These are phyloP conservation scores for Omphalotus guepiniiformis DNA, from an alignment of 768 basidiomycete genomes.

Conservation along the genomic window DNA sequence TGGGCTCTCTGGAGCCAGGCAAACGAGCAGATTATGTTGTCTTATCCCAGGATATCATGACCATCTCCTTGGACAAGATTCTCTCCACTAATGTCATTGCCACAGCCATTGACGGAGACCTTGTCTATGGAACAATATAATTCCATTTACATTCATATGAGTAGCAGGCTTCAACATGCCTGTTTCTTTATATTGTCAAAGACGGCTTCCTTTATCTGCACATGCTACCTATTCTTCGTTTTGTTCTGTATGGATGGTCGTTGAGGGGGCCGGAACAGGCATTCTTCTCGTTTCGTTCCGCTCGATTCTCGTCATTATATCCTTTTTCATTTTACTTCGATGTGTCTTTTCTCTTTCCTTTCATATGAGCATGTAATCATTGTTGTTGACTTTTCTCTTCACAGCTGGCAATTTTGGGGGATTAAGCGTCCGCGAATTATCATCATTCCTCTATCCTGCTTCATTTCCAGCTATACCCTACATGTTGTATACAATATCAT, in stretches of 20 bases:
- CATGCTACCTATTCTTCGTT: slow-evolving; percentile 7
- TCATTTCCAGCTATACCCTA: no score
- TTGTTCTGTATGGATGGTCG: slow-evolving; percentile 3
- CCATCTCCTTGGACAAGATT: slow-evolving; percentile 51
- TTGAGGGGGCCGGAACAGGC: neutral
- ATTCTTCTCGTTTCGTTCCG: neutral
- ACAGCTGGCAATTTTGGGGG: neutral
- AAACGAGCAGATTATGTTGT: slow-evolving; percentile 87
- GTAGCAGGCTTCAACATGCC: slow-evolving; percentile 14
- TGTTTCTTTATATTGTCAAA: neutral
- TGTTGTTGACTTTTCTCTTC: neutral
- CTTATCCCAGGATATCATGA: slow-evolving; percentile 80
- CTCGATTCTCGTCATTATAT: neutral
- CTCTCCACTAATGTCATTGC: slow-evolving; percentile 63
- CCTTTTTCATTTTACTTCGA: neutral
- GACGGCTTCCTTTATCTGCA: neutral
- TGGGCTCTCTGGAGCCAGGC: slow-evolving; percentile 76
- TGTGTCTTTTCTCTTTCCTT: neutral
- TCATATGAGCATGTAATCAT: no score
- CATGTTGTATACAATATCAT: neutral
- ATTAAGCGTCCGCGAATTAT: no score
- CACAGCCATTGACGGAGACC: slow-evolving; percentile 74
- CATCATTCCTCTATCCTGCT: no score
- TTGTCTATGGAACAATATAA: slow-evolving; percentile 32
- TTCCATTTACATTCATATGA: neutral